These are phyloP conservation scores for Corallochytrium limacisporum DNA, from an alignment of 78 protist species.

Conservation along the genomic window DNA sequence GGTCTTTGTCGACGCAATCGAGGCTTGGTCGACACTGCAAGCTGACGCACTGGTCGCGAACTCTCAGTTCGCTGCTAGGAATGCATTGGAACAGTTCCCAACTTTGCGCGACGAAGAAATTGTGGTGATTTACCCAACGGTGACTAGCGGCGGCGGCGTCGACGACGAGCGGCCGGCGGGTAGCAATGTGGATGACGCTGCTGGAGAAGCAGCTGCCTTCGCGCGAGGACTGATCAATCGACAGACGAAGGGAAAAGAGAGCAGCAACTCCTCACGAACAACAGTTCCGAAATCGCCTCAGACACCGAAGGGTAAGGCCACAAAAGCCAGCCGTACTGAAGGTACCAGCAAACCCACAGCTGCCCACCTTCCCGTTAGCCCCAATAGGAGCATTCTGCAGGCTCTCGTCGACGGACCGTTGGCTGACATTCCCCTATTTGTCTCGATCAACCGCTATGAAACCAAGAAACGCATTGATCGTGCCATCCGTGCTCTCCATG, in stretches of 20 bases:
- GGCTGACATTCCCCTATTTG: not conserved
- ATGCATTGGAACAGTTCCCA: not conserved
- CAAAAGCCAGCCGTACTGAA: too few species aligned
- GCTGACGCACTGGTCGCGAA: slow-evolving; percentile 52
- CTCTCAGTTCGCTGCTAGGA: slow-evolving; percentile 40
- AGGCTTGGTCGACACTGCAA: slow-evolving; percentile 48
- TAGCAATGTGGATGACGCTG: too few species aligned
- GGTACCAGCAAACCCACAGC: too few species aligned
- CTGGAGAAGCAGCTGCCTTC: too few species aligned
- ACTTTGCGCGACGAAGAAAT: not conserved
- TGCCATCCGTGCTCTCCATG: slow-evolving; percentile 72
- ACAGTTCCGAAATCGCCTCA: too few species aligned
- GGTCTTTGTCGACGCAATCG: slow-evolving; percentile 67
- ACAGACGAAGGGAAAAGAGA: too few species aligned
- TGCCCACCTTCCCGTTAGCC: too few species aligned
- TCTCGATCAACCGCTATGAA: slow-evolving; percentile 86
- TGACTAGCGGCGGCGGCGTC: not conserved
- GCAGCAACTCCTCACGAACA: too few species aligned
- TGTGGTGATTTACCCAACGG: not conserved
- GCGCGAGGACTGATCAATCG: too few species aligned
- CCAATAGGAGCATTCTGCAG: too few species aligned
- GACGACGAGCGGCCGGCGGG: not conserved
- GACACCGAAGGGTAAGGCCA: too few species aligned
- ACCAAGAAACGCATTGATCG: slow-evolving; percentile 70
- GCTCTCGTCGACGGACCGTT: too few species aligned